Conservation (phyloP, 2,329 filamentous ascomycete genomes). For the Colletotrichum graminicola region DNA sequence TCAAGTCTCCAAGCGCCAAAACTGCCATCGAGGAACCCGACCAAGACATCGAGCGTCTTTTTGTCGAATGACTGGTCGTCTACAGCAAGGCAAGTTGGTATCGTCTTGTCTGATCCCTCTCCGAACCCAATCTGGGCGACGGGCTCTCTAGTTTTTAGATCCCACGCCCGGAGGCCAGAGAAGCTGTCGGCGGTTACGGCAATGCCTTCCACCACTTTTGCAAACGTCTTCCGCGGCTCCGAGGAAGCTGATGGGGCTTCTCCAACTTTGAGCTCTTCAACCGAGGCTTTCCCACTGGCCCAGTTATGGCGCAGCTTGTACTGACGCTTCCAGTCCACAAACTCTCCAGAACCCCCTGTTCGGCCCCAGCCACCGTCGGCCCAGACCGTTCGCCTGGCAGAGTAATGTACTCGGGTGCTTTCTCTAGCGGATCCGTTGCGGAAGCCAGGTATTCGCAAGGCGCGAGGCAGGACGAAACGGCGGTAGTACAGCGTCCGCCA, state of each 20-base stretch:
- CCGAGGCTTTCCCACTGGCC: slow-evolving; percentile 83
- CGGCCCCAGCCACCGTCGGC: slow-evolving; percentile 57
- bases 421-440: slow-evolving; percentile 52
- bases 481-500: slow-evolving; percentile 93
- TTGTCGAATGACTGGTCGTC: slow-evolving; percentile 63
- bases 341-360: slow-evolving; percentile 65
- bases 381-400: slow-evolving; percentile 59
- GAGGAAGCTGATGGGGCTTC: slow-evolving; percentile 50
- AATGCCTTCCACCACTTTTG: slow-evolving; percentile 81
- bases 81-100: slow-evolving; percentile 75
- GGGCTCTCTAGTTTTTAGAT: slow-evolving; percentile 72
- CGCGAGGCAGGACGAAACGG: slow-evolving; percentile 86
- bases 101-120: slow-evolving; percentile 42
- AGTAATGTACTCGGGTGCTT: slow-evolving; percentile 58
- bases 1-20: slow-evolving; percentile 78
- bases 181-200: slow-evolving; percentile 80
- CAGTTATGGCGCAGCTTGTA: slow-evolving; percentile 94
- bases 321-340: slow-evolving; percentile 86
- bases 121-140: slow-evolving; percentile 64
- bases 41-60: slow-evolving; percentile 67
- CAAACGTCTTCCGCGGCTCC: slow-evolving; percentile 71
- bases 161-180: slow-evolving; percentile 83
- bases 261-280: slow-evolving; percentile 79
- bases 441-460: slow-evolving; percentile 79
- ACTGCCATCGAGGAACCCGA: slow-evolving; percentile 80